Conservation (phyloP, 208 protist species). For the Crithidia fasciculata region DNA sequence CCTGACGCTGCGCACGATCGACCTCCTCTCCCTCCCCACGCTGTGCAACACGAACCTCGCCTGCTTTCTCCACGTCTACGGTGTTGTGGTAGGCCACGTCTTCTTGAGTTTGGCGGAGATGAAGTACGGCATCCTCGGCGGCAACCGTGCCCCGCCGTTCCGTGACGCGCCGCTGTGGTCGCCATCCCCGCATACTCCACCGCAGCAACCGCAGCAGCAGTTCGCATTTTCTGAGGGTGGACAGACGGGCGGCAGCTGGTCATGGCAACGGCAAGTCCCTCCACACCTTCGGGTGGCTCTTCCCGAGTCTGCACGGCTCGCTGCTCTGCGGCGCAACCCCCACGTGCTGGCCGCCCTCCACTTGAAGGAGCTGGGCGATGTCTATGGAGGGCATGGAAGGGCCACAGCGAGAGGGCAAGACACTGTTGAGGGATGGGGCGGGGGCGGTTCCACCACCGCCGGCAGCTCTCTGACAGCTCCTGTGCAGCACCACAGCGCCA, state of each 20-base stretch:
- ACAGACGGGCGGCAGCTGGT: neutral
- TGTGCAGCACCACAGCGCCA: too few relatives aligned
- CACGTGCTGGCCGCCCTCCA: slow-evolving; percentile 21
- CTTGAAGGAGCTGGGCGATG: slow-evolving; percentile 19
- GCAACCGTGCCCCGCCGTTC: slow-evolving; percentile 47
- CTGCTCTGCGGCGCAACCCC: slow-evolving; percentile 22
- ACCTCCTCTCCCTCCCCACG: slow-evolving; percentile 32
- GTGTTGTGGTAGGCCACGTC: slow-evolving; percentile 52
- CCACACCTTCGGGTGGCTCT: slow-evolving; percentile 27
- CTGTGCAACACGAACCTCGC: slow-evolving; percentile 32
- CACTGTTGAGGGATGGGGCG: too few relatives aligned
- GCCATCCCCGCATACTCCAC: slow-evolving; percentile 24
- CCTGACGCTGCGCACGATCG: slow-evolving; percentile 11
- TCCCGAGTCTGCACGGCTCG: slow-evolving; percentile 13
- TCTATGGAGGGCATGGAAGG: neutral
- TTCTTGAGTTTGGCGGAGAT: slow-evolving; percentile 61
- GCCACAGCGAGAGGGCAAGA: too few relatives aligned
- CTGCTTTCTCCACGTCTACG: slow-evolving; percentile 58
- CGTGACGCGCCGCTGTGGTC: slow-evolving; percentile 39
- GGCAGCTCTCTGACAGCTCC: neutral
- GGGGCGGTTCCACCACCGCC: too few relatives aligned
- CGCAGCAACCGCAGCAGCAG: slow-evolving; percentile 3
- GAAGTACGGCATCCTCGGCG: slow-evolving; percentile 75
- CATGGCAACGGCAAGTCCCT: slow-evolving; percentile 14
- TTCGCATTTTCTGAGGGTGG: too few relatives aligned